Evolutionary conservation across 2,329 filamentous ascomycete species (phyloP).

Genomic region (Talaromyces verruculosus): DNA sequence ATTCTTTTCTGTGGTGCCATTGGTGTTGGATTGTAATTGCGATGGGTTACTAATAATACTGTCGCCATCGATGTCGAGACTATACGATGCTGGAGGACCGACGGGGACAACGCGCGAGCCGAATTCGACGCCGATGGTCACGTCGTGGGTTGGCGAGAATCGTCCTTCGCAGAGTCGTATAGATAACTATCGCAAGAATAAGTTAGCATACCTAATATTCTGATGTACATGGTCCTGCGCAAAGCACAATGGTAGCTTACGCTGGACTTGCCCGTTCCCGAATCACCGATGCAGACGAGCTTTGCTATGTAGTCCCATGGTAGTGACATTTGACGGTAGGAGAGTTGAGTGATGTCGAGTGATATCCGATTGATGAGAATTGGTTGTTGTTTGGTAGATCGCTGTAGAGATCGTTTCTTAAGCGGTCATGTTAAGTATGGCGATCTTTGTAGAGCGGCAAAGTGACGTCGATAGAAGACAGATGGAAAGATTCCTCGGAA

Average conservation of each 20-base stretch:
- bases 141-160: constrained; percentile 91
- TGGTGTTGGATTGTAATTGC: not conserved
- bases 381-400: not conserved
- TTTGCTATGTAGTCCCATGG: constrained; percentile 99
- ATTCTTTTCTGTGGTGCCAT: constrained; percentile 21
- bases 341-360: not conserved
- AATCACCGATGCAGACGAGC: constrained; percentile 96
- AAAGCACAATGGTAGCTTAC: constrained; percentile 40
- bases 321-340: constrained; percentile 38
- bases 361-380: not conserved
- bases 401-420: not conserved
- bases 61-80: constrained; percentile 51
- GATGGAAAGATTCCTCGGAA: not conserved
- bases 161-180: constrained; percentile 95
- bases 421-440: not conserved
- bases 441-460: not conserved
- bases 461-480: constrained; percentile 9
- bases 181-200: constrained; percentile 61
- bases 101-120: constrained; percentile 90
- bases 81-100: constrained; percentile 71
- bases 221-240: no score
- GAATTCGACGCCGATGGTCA: constrained; percentile 96
- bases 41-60: not conserved
- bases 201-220: not conserved
- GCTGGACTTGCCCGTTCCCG: constrained; percentile 88